Evolutionary conservation across 805 yeast species (phyloP).

Genomic region (Teunomyces pallodes): DNA sequence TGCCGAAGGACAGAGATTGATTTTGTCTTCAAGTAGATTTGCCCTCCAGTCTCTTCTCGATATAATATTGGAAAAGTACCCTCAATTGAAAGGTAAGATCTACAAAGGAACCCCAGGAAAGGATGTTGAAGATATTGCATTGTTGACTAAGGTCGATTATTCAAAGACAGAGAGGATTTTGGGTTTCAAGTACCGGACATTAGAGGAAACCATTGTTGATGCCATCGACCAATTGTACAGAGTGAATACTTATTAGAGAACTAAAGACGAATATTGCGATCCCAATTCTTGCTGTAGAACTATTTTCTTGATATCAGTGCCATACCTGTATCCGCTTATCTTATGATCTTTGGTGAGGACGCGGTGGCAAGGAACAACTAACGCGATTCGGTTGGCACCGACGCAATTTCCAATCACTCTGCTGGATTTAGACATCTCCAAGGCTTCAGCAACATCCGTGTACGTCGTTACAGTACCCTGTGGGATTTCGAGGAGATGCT

Average conservation of each 20-base stretch:
- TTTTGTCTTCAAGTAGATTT: constrained; percentile 14
- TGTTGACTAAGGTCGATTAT: constrained; percentile 13
- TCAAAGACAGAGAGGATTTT: constrained; percentile 17
- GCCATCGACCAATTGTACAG: constrained; percentile 18
- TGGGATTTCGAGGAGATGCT: constrained; percentile 18
- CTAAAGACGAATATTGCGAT: not conserved
- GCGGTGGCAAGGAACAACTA: constrained; percentile 45
- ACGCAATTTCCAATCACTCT: constrained; percentile 43
- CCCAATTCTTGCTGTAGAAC: constrained; percentile 17
- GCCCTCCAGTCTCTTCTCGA: constrained; percentile 18
- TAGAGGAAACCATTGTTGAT: constrained; percentile 23
- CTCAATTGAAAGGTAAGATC: constrained; percentile 15
- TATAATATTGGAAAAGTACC: constrained; percentile 20
- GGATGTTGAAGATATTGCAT: constrained; percentile 4
- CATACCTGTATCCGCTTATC: constrained; percentile 41
- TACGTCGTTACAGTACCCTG: constrained; percentile 32
- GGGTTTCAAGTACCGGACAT: constrained; percentile 17
- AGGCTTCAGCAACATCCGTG: constrained; percentile 25
- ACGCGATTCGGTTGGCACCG: constrained; percentile 37
- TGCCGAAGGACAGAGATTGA: constrained; percentile 10
- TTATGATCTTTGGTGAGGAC: constrained; percentile 29
- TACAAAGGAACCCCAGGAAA: constrained; percentile 18
- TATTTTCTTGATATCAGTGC: constrained; percentile 27
- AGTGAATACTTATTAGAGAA: not conserved
- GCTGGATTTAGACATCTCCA: constrained; percentile 27